phyloP scores from a whole-genome alignment of 495 filamentous ascomycete species.

The Podospora australis region DNA sequence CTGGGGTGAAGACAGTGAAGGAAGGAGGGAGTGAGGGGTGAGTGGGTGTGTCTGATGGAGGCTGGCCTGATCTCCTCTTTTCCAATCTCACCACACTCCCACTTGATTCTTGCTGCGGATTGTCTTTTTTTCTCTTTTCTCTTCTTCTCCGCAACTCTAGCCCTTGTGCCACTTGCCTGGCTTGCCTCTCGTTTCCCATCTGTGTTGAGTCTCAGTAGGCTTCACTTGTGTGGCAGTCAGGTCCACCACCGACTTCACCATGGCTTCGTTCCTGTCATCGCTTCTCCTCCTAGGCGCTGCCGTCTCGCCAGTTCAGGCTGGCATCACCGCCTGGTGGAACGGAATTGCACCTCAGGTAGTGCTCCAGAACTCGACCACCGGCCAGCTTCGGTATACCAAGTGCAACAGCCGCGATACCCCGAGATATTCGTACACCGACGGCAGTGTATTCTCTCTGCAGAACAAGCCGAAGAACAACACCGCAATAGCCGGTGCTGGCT shows the following conservation, averaged over 20 bases:
- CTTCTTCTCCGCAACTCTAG: background rate
- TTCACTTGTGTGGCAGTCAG: background rate
- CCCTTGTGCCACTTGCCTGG: background rate
- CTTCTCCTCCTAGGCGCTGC: conserved; percentile 21
- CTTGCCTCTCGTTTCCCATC: background rate
- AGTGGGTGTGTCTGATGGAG: too few relatives aligned
- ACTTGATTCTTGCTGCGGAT: too few relatives aligned
- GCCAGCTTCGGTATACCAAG: conserved; percentile 28
- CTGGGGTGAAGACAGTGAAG: too few relatives aligned
- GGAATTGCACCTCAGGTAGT: conserved; percentile 27
- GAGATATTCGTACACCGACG: conserved; percentile 22
- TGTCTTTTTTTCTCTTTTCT: too few relatives aligned
- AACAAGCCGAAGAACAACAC: conserved; percentile 26
- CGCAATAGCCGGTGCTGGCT: conserved; percentile 31
- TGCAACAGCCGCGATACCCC: conserved; percentile 26
- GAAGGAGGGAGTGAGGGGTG: too few relatives aligned
- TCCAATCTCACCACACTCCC: too few relatives aligned
- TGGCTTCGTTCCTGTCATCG: conserved; percentile 10
- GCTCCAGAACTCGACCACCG: conserved; percentile 28
- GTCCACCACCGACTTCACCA: background rate
- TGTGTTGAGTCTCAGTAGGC: background rate
- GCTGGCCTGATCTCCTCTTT: too few relatives aligned
- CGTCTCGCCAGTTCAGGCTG: conserved; percentile 16
- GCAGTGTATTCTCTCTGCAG: conserved; percentile 14
- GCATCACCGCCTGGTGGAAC: conserved; percentile 29